A percentile compares a stretch with the other conserved stretches of the same genome.
Conservation (phyloP, 257 asterid species). For the Misopates orontium region DNA sequence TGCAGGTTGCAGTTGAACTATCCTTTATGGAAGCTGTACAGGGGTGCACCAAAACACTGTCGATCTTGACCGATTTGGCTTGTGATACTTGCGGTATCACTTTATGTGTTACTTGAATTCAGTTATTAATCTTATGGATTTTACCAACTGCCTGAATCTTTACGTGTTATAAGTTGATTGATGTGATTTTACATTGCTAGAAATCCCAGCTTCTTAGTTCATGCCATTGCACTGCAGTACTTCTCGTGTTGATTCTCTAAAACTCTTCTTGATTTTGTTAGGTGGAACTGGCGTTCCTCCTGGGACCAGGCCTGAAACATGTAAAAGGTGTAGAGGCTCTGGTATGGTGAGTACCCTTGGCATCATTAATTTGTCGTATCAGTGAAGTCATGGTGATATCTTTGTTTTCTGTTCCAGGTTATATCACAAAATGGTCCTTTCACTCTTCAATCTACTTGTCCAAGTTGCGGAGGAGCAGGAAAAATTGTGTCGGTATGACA, state of each 20-base stretch:
- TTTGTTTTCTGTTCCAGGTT: constrained; percentile 40
- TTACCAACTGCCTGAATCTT: not conserved
- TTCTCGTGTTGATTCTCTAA: constrained; percentile 15
- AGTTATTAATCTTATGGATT: not conserved
- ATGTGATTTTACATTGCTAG: constrained; percentile 15
- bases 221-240: not conserved
- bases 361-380: constrained; percentile 17
- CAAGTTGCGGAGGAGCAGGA: constrained; percentile 74
- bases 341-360: constrained; percentile 66
- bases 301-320: constrained; percentile 92
- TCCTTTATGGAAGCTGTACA: constrained; percentile 99
- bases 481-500: constrained; percentile 75
- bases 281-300: constrained; percentile 99
- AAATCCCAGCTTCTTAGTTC: constrained; percentile 6
- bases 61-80: constrained; percentile 63
- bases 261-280: constrained; percentile 32
- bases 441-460: constrained; percentile 63
- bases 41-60: constrained; percentile 80
- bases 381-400: constrained; percentile 5
- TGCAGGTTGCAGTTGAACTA: constrained; percentile 65
- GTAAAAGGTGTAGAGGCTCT: constrained; percentile 87
- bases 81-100: constrained; percentile 78
- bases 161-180: constrained; percentile 4
- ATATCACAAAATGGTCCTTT: constrained; percentile 54
- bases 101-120: constrained; percentile 10